Evolutionary conservation across 1,284 basidiomycete species (phyloP), one percentile per base, ranked within the genome.

Genomic region (Irpex sp.): DNA sequence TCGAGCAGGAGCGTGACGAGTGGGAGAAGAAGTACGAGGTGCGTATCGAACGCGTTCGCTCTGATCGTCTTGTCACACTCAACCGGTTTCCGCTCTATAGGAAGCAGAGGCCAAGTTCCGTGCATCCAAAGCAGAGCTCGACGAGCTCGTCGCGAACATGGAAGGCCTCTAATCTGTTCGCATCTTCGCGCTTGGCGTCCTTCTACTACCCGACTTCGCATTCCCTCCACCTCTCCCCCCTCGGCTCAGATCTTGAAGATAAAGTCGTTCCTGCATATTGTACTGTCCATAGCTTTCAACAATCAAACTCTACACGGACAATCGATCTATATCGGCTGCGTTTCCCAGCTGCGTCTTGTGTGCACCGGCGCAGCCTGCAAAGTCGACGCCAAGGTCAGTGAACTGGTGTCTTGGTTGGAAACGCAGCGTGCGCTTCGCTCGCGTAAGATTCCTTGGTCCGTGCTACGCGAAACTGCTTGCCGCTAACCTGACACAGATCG

Each of bases 1-100:
- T 87, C 64, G 96, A 98, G 78, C 89, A 93, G 75, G 97, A 99
- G 78, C 89, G 96, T 65, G 96, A 98, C 75, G 75, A 79, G 60
- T 95, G 92, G 94, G 97, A 98, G 86, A 86, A 89, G 83, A 98
- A 98, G 81, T 93, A 88, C 81, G 95, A 96, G 81, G 94, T 94
- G 72, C 71, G 82, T 71, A 77, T 65, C 37, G n/a, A 54, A 6
- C 58, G 13, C 55, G 8, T 61, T 61, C 26, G 55, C 58, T 52
- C 13, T 58, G 56, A 9, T 64, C 36, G 34, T 44, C 48, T 36
- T 19, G 15, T 54, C 44, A 26, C 2, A 21, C 55, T 4, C 66
- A 47, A 9, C 36, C 26, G 13, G 4, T 69, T 6, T 34, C 40
- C 21, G 40, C 61, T 65, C 17, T 66, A 68, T 77, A 97, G 91